Base-by-base conservation (phyloP, 257 asterid species). In the Solanum raphanifolium region DNA sequence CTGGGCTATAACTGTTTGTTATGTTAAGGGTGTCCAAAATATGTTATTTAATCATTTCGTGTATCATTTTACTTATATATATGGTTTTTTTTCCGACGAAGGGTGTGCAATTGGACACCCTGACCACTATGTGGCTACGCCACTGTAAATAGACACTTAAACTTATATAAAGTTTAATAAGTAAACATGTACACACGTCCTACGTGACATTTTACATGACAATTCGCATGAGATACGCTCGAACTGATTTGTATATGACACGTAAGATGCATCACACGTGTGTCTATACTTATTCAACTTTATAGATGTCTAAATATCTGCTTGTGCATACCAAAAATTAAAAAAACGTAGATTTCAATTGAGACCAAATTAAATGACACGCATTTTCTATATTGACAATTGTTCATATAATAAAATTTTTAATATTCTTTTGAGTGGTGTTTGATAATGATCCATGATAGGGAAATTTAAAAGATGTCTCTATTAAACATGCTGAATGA, bases 401-500 rank as follows among this genome's bases (percentile, higher is more conserved):
- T 9, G 3, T 4, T 23, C 31, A n/a, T 62, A 9, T 62, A 62
- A 23, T n/a, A 62, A 62, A 62, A 4, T 2, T 9, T 4, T 10
- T 23, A 62, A 23, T 4, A 62, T 62, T 62, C 15, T 74, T 78
- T 78, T 25, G 25, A 78, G 84, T 78, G 71, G 84, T 13, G 84
- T 25, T 15, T 78, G 84, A 78, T 25, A 78, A 41, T 78, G 84
- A 78, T 78, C 84, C n/a, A 78, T 41, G 62, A 78, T 39, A 78
- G 9, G 2, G 25, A 78, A 66, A n/a, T 78, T 78, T 43, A 43
- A 72, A 88, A 83, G 18, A 46, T 23, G 83, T 52, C 87, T 78
- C 87, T 89, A 58, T 79, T 86, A 86, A 85, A 87, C 89, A 89
- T 89, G 90, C 43, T 38, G 21, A 89, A 11, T 91, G 93, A 92